Evolutionary conservation across 768 basidiomycete genomes (phyloP).

Genomic region (Tylopilus cervinicoccineus): DNA sequence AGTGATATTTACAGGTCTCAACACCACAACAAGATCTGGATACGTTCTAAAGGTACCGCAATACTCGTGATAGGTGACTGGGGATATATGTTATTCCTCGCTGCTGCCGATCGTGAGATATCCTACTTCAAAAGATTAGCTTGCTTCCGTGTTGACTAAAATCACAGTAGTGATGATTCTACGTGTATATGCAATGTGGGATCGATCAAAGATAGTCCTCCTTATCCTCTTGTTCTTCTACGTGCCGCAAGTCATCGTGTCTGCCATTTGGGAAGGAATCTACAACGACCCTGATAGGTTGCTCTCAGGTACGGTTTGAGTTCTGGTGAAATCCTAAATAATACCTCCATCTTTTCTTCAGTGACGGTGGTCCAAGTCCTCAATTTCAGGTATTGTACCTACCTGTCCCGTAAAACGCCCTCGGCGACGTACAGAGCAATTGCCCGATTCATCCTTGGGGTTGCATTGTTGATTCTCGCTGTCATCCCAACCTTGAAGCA

Average conservation of each 20-base stretch:
- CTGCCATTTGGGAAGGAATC: neutral
- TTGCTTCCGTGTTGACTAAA: no score
- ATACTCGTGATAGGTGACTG: conserved; percentile 3
- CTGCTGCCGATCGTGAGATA: conserved; percentile 14
- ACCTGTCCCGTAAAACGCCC: neutral
- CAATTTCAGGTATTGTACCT: neutral
- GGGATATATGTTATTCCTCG: conserved; percentile 11
- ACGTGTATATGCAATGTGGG: conserved; percentile 15
- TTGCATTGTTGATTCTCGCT: conserved; percentile 4
- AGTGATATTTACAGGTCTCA: neutral
- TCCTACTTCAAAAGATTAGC: no score
- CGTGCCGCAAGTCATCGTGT: neutral
- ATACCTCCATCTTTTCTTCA: neutral
- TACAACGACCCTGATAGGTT: neutral
- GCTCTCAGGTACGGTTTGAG: conserved; percentile 1
- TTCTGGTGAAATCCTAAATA: neutral
- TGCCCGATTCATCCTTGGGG: conserved; percentile 4
- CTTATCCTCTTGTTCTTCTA: conserved; percentile 3
- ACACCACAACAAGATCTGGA: no score
- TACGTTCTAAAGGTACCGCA: conserved; percentile 1
- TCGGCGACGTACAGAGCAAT: conserved; percentile 4
- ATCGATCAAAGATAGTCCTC: conserved; percentile 5
- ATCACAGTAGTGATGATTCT: conserved; percentile 19
- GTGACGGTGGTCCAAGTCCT: neutral
- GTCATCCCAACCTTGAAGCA: neutral